Evolutionary conservation across 2,329 filamentous ascomycete species (phyloP).

Genomic region (Cercospora zeina): DNA sequence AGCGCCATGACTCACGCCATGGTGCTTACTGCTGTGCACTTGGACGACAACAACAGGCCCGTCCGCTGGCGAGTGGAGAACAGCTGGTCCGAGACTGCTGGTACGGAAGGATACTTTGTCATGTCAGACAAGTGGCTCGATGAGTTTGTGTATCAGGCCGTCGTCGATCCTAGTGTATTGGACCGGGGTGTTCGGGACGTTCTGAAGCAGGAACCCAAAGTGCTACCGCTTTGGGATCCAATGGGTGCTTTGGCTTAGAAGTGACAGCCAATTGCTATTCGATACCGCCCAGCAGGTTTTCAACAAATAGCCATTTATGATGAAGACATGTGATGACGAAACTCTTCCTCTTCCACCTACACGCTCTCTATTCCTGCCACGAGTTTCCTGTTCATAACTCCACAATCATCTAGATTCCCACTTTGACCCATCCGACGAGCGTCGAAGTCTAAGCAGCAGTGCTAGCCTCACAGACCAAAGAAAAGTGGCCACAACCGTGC

Average conservation of each 20-base stretch:
- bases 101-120: conserved; percentile 80
- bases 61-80: conserved; percentile 87
- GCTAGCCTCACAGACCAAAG: too few relatives aligned
- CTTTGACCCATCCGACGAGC: not conserved
- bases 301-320: not conserved
- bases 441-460: not conserved
- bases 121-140: conserved; percentile 72
- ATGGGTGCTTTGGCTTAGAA: conserved; percentile 44
- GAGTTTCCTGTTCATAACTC: not conserved
- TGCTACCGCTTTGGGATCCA: conserved; percentile 59
- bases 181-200: conserved; percentile 68
- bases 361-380: not conserved
- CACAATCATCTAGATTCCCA: not conserved
- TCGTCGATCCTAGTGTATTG: conserved; percentile 67
- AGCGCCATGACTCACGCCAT: conserved; percentile 88
- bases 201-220: conserved; percentile 66
- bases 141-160: conserved; percentile 78
- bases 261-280: not conserved
- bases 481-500: too few relatives aligned
- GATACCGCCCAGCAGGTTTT: not conserved
- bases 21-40: conserved; percentile 83
- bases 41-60: conserved; percentile 63
- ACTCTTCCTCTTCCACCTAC: not conserved
- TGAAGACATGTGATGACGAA: not conserved
- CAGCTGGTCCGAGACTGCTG: conserved; percentile 70